Evolutionary conservation across 495 filamentous ascomycete genomes (phyloP).

Genomic region (Aspergillus haitiensis): DNA sequence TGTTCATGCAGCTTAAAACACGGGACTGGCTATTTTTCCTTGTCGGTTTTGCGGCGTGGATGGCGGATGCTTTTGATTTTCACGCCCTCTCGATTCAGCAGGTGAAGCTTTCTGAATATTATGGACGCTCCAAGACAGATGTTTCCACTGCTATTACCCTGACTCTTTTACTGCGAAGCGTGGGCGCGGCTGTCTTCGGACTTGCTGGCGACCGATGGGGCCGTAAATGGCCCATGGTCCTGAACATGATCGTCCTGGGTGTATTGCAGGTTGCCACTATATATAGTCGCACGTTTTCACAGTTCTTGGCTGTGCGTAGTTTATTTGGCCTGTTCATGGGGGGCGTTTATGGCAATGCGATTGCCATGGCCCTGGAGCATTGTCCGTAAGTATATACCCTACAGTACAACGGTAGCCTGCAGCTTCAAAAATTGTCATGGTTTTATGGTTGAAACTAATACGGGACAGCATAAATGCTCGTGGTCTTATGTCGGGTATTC

Average conservation of each 20-base stretch:
- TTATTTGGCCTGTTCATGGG: constrained; percentile 82
- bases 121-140: constrained; percentile 58
- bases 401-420: too few species aligned
- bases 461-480: constrained; percentile 52
- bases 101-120: constrained; percentile 68
- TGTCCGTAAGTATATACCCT: constrained; percentile 50
- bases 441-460: constrained; percentile 14
- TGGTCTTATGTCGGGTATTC: constrained; percentile 73
- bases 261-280: constrained; percentile 71
- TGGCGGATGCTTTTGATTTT: constrained; percentile 74
- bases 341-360: constrained; percentile 76
- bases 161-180: constrained; percentile 66
- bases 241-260: constrained; percentile 65
- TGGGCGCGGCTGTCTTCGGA: constrained; percentile 71
- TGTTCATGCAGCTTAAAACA: constrained; percentile 55
- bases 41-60: constrained; percentile 66
- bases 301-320: constrained; percentile 68
- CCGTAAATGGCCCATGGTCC: constrained; percentile 77
- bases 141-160: constrained; percentile 74
- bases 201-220: constrained; percentile 72
- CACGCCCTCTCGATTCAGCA: constrained; percentile 73
- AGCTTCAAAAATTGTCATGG: too few species aligned
- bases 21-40: constrained; percentile 66
- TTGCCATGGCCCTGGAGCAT: constrained; percentile 77
- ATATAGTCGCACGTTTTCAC: constrained; percentile 62